A percentile compares a stretch with the other conserved stretches of the same genome.
Conservation (phyloP, 2,329 filamentous ascomycete genomes). For the Diplocarpon rosae region DNA sequence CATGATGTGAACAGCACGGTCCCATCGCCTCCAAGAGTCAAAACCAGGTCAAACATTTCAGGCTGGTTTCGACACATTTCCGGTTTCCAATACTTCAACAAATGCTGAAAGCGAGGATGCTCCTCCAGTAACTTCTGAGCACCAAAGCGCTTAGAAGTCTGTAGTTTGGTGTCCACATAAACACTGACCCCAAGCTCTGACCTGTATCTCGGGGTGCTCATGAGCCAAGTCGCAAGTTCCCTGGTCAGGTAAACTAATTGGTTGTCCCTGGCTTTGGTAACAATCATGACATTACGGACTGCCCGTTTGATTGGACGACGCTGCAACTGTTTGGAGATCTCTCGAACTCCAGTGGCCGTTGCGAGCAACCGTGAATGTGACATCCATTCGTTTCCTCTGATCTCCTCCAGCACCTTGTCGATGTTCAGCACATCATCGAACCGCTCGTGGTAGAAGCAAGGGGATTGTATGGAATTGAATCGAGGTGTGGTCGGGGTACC, state of each 20-base stretch:
- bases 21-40: constrained; percentile 77
- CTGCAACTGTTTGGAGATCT: constrained; percentile 92
- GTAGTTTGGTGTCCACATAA: constrained; percentile 94
- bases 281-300: constrained; percentile 92
- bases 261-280: constrained; percentile 96
- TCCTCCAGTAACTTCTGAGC: constrained; percentile 59
- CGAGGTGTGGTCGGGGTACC: constrained; percentile 29
- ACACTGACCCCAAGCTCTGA: constrained; percentile 88
- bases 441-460: constrained; percentile 94
- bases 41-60: constrained; percentile 89
- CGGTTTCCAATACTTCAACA: constrained; percentile 93
- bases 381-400: constrained; percentile 77
- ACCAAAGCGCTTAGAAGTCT: constrained; percentile 79
- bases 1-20: constrained; percentile 83
- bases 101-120: constrained; percentile 65
- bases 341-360: constrained; percentile 87
- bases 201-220: constrained; percentile 81
- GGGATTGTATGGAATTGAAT: constrained; percentile 69
- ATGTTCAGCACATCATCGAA: constrained; percentile 96
- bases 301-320: constrained; percentile 84
- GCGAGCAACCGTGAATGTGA: constrained; percentile 91
- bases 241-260: constrained; percentile 79
- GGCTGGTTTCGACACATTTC: constrained; percentile 90
- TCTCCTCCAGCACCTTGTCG: constrained; percentile 88
- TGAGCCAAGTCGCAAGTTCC: constrained; percentile 78